Conservation (phyloP, 352 stramenopile genomes). For the Paralagenidium karlingii region DNA sequence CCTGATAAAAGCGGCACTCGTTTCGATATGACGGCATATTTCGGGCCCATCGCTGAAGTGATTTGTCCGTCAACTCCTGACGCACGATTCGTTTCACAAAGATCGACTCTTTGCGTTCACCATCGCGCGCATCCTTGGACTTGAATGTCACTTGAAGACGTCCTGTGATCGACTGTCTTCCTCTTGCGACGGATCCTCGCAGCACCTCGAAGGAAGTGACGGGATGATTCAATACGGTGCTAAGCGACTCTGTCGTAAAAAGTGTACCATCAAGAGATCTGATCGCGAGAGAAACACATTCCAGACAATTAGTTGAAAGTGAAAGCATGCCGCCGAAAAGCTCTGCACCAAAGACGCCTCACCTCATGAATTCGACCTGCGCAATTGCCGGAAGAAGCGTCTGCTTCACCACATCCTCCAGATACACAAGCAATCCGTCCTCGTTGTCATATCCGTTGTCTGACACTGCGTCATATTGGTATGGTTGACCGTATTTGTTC, state of each 20-base stretch:
- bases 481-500: conserved; percentile 37
- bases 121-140: background rate
- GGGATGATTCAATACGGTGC: too few species aligned
- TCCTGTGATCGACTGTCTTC: conserved; percentile 39
- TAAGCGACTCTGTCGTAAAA: too few species aligned
- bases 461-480: conserved; percentile 39
- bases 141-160: conserved; percentile 24
- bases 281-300: too few species aligned
- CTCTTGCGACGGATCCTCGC: conserved; percentile 17
- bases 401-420: conserved; percentile 20
- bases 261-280: too few species aligned
- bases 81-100: conserved; percentile 59
- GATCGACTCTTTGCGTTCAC: conserved; percentile 10
- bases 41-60: conserved; percentile 28
- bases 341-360: too few species aligned
- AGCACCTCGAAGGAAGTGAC: too few species aligned
- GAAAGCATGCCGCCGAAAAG: too few species aligned
- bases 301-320: too few species aligned
- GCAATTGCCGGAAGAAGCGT: conserved; percentile 27
- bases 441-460: conserved; percentile 54
- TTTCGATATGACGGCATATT: conserved; percentile 48
- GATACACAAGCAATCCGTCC: conserved; percentile 31
- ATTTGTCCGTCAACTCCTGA: conserved; percentile 29
- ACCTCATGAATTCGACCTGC: conserved; percentile 42
- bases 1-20: conserved; percentile 45